These are phyloP conservation scores for Dioszegia crocea DNA, from an alignment of 768 basidiomycete species.

Conservation along the genomic window DNA sequence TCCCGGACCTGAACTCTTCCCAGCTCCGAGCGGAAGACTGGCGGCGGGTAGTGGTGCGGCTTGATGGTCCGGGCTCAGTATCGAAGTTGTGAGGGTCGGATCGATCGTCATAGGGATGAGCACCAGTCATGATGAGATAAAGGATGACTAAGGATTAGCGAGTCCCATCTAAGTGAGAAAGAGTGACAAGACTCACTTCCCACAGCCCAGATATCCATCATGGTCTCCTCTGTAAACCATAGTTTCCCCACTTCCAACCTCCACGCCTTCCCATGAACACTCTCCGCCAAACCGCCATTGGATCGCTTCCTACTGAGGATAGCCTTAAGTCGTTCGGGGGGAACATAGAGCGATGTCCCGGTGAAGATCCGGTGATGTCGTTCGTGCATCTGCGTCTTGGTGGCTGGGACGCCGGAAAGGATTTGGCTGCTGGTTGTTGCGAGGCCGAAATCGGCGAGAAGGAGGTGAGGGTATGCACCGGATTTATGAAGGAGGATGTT, in stretches of 20 bases:
- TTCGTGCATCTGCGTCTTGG: neutral
- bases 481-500: constrained; percentile 29
- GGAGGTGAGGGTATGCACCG: constrained; percentile 18
- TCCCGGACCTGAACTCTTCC: neutral
- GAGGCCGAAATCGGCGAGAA: constrained; percentile 28
- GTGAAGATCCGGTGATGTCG: neutral
- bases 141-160: constrained; percentile 4
- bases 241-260: constrained; percentile 6
- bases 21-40: constrained; percentile 3
- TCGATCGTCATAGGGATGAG: constrained; percentile 7
- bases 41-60: neutral
- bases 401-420: neutral
- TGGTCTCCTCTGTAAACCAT: constrained; percentile 18
- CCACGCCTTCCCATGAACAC: neutral
- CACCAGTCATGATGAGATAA: neutral
- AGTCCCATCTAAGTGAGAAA: neutral
- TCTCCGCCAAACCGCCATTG: neutral
- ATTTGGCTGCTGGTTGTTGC: constrained; percentile 2
- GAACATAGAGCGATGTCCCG: constrained; percentile 20
- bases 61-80: neutral
- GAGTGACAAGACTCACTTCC: constrained; percentile 20
- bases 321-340: constrained; percentile 18
- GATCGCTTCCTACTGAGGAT: neutral
- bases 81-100: neutral
- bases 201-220: constrained; percentile 26